phyloP scores from a whole-genome alignment of 768 basidiomycete species.

The Roridomyces roridus region DNA sequence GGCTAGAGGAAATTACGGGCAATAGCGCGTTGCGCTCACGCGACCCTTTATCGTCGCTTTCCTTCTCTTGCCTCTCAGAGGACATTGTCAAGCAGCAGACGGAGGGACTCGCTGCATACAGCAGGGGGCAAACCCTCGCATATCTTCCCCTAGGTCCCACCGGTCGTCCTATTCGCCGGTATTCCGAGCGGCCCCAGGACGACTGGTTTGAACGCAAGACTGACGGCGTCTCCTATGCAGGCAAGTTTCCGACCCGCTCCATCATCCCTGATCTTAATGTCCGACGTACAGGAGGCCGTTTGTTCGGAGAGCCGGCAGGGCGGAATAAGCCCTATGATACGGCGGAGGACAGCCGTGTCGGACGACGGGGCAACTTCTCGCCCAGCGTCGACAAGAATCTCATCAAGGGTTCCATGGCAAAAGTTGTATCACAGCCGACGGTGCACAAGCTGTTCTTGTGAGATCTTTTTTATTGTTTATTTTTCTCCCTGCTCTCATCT shows the following conservation, averaged over 20 bases:
- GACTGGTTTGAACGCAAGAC: conserved; percentile 71
- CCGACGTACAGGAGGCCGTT: conserved; percentile 10
- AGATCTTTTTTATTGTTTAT: background rate
- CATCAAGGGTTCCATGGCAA: conserved; percentile 61
- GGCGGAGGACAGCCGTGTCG: conserved; percentile 42
- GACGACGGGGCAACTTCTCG: conserved; percentile 43
- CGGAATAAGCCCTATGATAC: conserved; percentile 40
- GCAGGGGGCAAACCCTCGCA: conserved; percentile 48
- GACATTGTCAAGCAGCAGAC: conserved; percentile 59
- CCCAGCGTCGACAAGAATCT: conserved; percentile 53
- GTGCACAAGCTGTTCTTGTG: conserved; percentile 34
- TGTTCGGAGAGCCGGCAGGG: conserved; percentile 10
- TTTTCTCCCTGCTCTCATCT: background rate
- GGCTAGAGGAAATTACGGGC: conserved; percentile 56
- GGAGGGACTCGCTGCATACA: conserved; percentile 53
- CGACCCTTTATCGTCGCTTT: conserved; percentile 66
- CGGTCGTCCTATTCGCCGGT: conserved; percentile 63
- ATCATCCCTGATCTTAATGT: background rate
- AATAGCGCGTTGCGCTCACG: conserved; percentile 53
- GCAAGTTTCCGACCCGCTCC: conserved; percentile 35
- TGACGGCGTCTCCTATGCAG: conserved; percentile 62
- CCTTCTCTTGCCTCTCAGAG: conserved; percentile 67
- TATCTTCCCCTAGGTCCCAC: conserved; percentile 64
- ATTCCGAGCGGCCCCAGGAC: conserved; percentile 60
- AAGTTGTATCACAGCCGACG: conserved; percentile 44